Percentiles rank a stretch among this genome's conserved stretches.
Conservation (phyloP, 805 yeast genomes). For the Sugiyamaella marilandica region DNA sequence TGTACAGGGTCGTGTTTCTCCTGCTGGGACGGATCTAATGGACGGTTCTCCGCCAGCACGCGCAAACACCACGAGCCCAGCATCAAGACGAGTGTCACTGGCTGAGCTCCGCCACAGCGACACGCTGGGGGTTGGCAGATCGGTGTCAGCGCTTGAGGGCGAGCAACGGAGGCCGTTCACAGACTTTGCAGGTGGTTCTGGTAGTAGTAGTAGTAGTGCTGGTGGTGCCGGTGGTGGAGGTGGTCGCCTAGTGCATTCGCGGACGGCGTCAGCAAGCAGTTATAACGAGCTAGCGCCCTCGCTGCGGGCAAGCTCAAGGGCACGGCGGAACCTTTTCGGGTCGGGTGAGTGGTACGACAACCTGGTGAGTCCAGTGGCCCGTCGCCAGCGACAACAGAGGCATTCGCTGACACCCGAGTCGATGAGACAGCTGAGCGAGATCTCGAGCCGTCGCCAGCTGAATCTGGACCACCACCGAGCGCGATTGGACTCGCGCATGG, state of each 20-base stretch:
- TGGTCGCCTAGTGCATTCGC: not conserved
- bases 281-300: not conserved
- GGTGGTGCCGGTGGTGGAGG: not conserved
- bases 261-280: not conserved
- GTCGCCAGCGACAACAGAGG: conserved; percentile 9
- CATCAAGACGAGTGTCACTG: not conserved
- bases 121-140: not conserved
- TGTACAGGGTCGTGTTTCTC: too few relatives aligned
- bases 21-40: too few relatives aligned
- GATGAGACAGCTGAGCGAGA: conserved; percentile 7
- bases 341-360: conserved; percentile 3
- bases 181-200: not conserved
- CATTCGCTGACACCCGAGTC: conserved; percentile 7
- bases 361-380: conserved; percentile 12
- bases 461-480: conserved; percentile 5
- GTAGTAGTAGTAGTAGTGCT: not conserved
- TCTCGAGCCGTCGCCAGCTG: conserved; percentile 1
- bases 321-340: not conserved
- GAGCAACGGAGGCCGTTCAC: not conserved
- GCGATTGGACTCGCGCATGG: conserved; percentile 3
- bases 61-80: not conserved
- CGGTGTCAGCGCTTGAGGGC: not conserved
- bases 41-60: not conserved
- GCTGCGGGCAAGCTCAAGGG: not conserved
- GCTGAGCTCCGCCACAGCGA: not conserved